These are phyloP conservation scores for Craterostigma plantagineum DNA, from an alignment of 257 asterid genomes.

Conservation along the genomic window DNA sequence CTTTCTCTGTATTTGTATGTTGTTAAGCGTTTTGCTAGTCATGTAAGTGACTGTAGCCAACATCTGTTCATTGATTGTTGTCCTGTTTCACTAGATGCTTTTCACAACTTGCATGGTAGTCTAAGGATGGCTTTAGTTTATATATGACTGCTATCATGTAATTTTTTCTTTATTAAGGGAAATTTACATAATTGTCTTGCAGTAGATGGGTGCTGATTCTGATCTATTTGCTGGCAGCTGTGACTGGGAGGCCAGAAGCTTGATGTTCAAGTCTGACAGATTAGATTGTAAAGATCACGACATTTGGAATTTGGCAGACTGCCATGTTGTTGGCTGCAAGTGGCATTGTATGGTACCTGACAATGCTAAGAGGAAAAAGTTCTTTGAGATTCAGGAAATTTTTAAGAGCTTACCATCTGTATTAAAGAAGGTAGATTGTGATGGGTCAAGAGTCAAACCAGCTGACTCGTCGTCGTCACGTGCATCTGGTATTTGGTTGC, in stretches of 20 bases:
- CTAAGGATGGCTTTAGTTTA: no score
- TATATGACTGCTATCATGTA: conserved; percentile 5
- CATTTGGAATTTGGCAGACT: conserved; percentile 59
- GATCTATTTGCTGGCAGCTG: conserved; percentile 42
- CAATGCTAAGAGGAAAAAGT: conserved; percentile 47
- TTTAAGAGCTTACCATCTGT: conserved; percentile 68
- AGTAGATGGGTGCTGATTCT: conserved; percentile 10
- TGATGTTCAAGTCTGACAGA: conserved; percentile 21
- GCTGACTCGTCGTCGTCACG: conserved; percentile 23
- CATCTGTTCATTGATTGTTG: no score
- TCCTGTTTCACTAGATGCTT: no score
- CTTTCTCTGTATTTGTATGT: not conserved
- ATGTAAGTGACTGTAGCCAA: not conserved
- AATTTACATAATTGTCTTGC: conserved; percentile 3
- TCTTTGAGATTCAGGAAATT: conserved; percentile 80
- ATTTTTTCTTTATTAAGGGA: not conserved
- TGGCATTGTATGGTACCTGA: conserved; percentile 43
- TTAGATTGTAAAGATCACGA: conserved; percentile 22
- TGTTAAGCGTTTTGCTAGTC: not conserved
- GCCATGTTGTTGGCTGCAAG: conserved; percentile 64
- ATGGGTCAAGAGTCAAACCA: conserved; percentile 30
- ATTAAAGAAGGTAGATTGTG: conserved; percentile 25
- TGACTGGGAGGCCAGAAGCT: conserved; percentile 71
- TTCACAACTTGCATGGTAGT: no score
- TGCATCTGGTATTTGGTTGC: conserved; percentile 48